phyloP scores from a whole-genome alignment of 495 filamentous ascomycete species.

The Achaetomiella virescens region DNA sequence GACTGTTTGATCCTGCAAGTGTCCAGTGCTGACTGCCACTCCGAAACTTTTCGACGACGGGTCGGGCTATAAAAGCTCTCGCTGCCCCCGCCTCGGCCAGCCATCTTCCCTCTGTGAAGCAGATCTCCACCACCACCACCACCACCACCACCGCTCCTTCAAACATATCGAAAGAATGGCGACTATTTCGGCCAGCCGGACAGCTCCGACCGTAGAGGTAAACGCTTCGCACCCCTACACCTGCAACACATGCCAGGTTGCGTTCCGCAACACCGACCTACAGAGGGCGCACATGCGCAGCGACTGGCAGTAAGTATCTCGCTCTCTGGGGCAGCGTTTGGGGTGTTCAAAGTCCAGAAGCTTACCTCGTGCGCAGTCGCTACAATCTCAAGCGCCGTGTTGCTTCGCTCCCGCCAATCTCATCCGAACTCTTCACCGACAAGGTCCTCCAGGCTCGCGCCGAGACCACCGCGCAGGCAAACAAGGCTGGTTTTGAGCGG shows the following conservation, averaged over 20 bases:
- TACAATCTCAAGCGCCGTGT: slow-evolving; percentile 97
- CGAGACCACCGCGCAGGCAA: slow-evolving; percentile 71
- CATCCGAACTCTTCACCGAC: slow-evolving; percentile 89
- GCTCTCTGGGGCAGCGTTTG: not conserved
- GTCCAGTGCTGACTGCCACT: too few relatives aligned
- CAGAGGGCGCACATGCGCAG: slow-evolving; percentile 93
- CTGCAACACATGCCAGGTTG: slow-evolving; percentile 96
- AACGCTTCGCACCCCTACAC: slow-evolving; percentile 75
- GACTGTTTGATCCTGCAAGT: too few relatives aligned
- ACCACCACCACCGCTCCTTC: not conserved
- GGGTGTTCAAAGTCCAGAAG: slow-evolving; percentile 6
- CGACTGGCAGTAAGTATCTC: slow-evolving; percentile 85
- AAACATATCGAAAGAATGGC: slow-evolving; percentile 41
- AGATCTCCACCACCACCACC: not conserved
- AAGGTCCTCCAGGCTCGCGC: slow-evolving; percentile 94
- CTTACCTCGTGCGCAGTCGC: slow-evolving; percentile 49
- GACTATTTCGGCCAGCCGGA: slow-evolving; percentile 42
- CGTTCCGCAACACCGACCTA: slow-evolving; percentile 87
- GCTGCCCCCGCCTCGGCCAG: too few relatives aligned
- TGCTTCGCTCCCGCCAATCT: slow-evolving; percentile 82
- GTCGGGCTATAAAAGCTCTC: too few relatives aligned
- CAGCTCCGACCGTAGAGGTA: slow-evolving; percentile 30
- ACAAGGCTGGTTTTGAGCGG: slow-evolving; percentile 84
- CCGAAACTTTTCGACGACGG: too few relatives aligned
- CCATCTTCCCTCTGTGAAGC: too few relatives aligned